These are phyloP conservation scores for Berberis thunbergii DNA, from an alignment of 164 flowering plant species.

Conservation along the genomic window DNA sequence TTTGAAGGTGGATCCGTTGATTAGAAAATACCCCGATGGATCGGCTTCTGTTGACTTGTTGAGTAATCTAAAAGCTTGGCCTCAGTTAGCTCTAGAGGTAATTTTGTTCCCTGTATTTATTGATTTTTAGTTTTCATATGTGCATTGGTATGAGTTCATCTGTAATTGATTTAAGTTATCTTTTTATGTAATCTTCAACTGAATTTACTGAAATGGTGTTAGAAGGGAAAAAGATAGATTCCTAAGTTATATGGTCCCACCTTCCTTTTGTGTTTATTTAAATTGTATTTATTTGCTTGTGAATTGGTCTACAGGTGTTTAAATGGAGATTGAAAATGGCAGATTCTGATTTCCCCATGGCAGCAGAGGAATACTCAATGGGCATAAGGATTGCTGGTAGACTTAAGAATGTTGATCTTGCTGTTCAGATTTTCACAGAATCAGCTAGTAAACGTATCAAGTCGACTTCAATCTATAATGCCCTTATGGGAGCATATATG, in stretches of 20 bases:
- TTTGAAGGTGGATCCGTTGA: conserved; percentile 24
- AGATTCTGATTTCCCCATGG: conserved; percentile 29
- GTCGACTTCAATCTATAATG: conserved; percentile 50
- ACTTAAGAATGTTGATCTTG: conserved; percentile 48
- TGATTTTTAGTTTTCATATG: not conserved
- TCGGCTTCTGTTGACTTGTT: conserved; percentile 48
- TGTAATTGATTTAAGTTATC: too few species aligned
- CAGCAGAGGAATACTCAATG: conserved; percentile 59
- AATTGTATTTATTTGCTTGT: not conserved
- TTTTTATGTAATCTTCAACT: too few species aligned
- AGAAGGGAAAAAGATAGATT: too few species aligned
- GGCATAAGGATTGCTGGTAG: conserved; percentile 66
- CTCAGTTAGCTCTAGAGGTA: conserved; percentile 54
- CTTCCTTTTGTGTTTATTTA: too few species aligned
- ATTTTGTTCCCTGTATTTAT: not conserved
- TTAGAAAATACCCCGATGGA: conserved; percentile 28
- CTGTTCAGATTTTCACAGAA: conserved; percentile 53
- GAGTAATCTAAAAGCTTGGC: conserved; percentile 26
- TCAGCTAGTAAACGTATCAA: conserved; percentile 31
- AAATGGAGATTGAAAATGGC: conserved; percentile 57
- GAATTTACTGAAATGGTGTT: too few species aligned
- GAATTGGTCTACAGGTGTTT: conserved; percentile 41
- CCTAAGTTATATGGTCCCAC: too few species aligned
- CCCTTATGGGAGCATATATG: conserved; percentile 68
- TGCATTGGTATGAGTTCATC: too few species aligned